A percentile compares a stretch with the other conserved stretches of the same genome.
Conservation (phyloP, 176 grass and related monocot species). For the Puya raimondii region DNA sequence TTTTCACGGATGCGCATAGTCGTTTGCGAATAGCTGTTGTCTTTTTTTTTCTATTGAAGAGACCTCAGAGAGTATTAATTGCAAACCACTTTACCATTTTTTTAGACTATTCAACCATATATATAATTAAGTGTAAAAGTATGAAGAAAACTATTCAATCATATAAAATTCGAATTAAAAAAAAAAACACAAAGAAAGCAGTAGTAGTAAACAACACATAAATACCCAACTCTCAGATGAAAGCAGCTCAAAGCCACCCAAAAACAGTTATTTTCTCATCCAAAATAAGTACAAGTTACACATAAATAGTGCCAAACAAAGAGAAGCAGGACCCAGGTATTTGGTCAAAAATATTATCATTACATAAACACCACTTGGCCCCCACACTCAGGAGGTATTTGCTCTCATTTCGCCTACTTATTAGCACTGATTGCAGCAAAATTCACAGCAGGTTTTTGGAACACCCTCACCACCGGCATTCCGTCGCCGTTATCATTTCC, state of each 20-base stretch:
- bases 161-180: no score
- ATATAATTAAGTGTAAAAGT: no score
- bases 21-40: no score
- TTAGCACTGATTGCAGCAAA: constrained; percentile 1
- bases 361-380: background rate
- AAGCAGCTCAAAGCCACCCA: background rate
- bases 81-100: no score
- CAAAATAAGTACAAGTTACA: background rate
- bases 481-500: constrained; percentile 41
- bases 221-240: background rate
- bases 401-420: background rate
- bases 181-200: background rate
- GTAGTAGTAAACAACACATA: background rate
- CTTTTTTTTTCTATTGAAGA: no score
- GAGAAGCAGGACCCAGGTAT: background rate
- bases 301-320: background rate
- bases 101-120: no score
- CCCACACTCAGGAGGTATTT: background rate
- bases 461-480: constrained; percentile 32
- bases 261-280: background rate
- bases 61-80: no score
- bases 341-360: background rate
- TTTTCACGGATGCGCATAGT: no score
- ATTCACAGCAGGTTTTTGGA: constrained; percentile 36
- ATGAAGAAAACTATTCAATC: no score